phyloP scores from a whole-genome alignment of 2,329 filamentous ascomycete species.

The Rugonectria rugulosa region DNA sequence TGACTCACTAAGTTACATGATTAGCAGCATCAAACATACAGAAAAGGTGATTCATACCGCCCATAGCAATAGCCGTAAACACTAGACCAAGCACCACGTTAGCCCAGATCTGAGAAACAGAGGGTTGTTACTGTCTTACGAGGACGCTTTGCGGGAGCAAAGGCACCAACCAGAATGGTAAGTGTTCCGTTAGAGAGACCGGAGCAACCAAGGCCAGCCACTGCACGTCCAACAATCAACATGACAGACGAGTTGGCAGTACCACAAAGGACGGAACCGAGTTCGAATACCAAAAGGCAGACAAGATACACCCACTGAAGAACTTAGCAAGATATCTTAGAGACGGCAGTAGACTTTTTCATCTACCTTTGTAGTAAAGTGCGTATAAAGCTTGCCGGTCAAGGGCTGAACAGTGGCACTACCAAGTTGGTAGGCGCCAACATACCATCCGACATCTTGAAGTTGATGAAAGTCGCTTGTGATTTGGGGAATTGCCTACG shows the following conservation, averaged over 20 bases:
- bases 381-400: constrained; percentile 56
- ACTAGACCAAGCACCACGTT: neutral
- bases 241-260: constrained; percentile 25
- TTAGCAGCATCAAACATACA: neutral
- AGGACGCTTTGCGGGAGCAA: constrained; percentile 27
- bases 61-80: constrained; percentile 13
- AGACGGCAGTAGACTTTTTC: neutral
- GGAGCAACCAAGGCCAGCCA: constrained; percentile 29
- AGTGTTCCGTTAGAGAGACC: constrained; percentile 29
- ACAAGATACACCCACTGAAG: constrained; percentile 23
- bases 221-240: constrained; percentile 32
- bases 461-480: constrained; percentile 57
- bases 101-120: neutral
- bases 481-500: constrained; percentile 54
- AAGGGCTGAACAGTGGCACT: constrained; percentile 59
- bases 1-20: constrained; percentile 1
- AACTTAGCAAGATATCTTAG: neutral
- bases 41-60: too few species aligned
- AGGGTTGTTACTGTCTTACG: constrained; percentile 9
- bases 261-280: constrained; percentile 34
- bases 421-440: constrained; percentile 17
- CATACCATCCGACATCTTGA: constrained; percentile 15
- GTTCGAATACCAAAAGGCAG: constrained; percentile 28
- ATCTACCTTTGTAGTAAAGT: constrained; percentile 51
- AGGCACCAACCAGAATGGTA: constrained; percentile 27